phyloP scores from a whole-genome alignment of 208 protist species.

The Willaertia magna region DNA sequence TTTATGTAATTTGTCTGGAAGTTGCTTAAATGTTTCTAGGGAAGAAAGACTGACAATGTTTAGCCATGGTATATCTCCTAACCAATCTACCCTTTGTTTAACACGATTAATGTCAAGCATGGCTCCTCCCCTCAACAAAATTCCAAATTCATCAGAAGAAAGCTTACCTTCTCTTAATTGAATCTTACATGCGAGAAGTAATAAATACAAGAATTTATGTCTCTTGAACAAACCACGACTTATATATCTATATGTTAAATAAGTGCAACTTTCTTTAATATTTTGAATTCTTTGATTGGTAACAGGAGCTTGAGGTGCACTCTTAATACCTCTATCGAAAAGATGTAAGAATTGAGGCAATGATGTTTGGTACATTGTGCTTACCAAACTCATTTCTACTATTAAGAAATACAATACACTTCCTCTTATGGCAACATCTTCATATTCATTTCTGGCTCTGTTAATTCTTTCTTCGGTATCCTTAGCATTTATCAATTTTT shows the following conservation, averaged over 20 bases:
- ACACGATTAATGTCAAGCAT: constrained; percentile 49
- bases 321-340: constrained; percentile 81
- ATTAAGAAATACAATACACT: constrained; percentile 97
- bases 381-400: constrained; percentile 89
- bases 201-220: constrained; percentile 89
- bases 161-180: constrained; percentile 66
- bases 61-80: constrained; percentile 88
- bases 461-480: constrained; percentile 91
- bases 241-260: constrained; percentile 81
- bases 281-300: constrained; percentile 51
- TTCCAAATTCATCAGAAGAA: constrained; percentile 60
- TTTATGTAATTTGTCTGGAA: constrained; percentile 76
- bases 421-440: constrained; percentile 83
- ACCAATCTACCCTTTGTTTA: constrained; percentile 60
- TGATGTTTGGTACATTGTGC: constrained; percentile 95
- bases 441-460: constrained; percentile 87
- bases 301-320: constrained; percentile 9
- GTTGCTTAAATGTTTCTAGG: constrained; percentile 72
- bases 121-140: constrained; percentile 83
- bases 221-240: constrained; percentile 89
- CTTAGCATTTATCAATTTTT: constrained; percentile 80
- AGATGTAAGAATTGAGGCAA: constrained; percentile 89
- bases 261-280: constrained; percentile 87
- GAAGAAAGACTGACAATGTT: constrained; percentile 74
- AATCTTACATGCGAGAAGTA: constrained; percentile 91